A percentile compares a stretch with the other conserved stretches of the same genome.
Evolutionary conservation across 169 alveolate genomes (phyloP).

Genomic region (Miamiensis avidus): DNA sequence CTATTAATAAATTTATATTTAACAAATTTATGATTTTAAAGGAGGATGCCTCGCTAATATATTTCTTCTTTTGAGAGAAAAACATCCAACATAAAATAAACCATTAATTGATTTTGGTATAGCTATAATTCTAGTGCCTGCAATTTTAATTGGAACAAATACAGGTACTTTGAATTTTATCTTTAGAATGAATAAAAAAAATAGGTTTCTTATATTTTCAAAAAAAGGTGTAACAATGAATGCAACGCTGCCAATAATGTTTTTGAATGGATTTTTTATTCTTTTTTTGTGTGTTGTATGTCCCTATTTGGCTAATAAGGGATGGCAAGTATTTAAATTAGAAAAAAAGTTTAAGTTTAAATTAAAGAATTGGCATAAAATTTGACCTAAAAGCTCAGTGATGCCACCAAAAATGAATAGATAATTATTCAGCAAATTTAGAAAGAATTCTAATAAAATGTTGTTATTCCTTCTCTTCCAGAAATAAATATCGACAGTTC

Average conservation of each 20-base stretch:
- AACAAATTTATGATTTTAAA: too few species aligned
- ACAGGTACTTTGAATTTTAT: background rate
- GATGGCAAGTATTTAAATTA: background rate
- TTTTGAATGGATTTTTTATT: background rate
- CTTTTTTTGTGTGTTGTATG: background rate
- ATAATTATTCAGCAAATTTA: too few species aligned
- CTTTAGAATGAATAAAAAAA: too few species aligned
- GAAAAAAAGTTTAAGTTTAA: background rate
- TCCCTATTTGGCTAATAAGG: background rate
- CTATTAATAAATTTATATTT: too few species aligned
- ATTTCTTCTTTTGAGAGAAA: background rate
- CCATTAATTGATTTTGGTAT: background rate
- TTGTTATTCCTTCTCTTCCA: too few species aligned
- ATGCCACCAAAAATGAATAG: too few species aligned
- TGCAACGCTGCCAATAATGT: background rate
- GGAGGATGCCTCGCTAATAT: background rate
- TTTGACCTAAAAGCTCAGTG: too few species aligned
- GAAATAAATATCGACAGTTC: too few species aligned
- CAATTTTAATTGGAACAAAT: background rate
- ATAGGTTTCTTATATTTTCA: background rate
- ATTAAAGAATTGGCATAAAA: background rate
- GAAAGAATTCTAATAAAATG: too few species aligned
- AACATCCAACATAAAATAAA: background rate
- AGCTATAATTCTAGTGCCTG: background rate
- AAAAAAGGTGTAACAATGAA: background rate